Conservation (phyloP, 2,329 filamentous ascomycete genomes). For the Fusarium stilboides region DNA sequence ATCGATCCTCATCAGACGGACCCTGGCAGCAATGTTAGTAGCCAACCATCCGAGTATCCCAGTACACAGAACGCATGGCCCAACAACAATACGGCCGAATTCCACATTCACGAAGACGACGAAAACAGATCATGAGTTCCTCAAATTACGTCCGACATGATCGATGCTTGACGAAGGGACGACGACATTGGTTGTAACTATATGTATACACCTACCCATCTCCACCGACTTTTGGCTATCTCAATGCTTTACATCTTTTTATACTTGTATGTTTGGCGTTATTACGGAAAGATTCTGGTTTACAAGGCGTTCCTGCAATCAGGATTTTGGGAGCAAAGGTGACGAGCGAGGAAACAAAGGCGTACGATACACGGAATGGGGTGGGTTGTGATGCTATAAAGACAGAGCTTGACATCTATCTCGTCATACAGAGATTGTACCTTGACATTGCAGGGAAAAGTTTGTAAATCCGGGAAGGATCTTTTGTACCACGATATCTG, state of each 20-base stretch:
- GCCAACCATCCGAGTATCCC: conserved; percentile 70
- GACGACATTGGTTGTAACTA: conserved; percentile 12
- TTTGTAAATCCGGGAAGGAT: conserved; percentile 21
- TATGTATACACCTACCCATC: conserved; percentile 14
- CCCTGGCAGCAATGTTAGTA: conserved; percentile 60
- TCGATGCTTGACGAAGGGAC: conserved; percentile 24
- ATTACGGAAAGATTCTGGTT: conserved; percentile 21
- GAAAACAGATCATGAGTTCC: conserved; percentile 40
- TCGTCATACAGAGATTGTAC: conserved; percentile 6
- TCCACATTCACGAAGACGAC: conserved; percentile 61
- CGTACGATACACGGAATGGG: conserved; percentile 10
- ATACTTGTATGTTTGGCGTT: conserved; percentile 34
- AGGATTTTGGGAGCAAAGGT: conserved; percentile 5
- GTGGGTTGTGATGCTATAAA: conserved; percentile 10
- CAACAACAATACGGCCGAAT: conserved; percentile 50
- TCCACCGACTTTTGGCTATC: conserved; percentile 11
- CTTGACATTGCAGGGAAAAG: conserved; percentile 27
- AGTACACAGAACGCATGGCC: conserved; percentile 64
- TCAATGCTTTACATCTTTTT: conserved; percentile 11
- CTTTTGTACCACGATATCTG: conserved; percentile 39
- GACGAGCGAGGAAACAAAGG: conserved; percentile 11
- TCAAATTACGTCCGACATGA: conserved; percentile 12
- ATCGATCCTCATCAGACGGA: conserved; percentile 59
- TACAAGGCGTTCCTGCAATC: conserved; percentile 37
- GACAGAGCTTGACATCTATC: background rate